Evolutionary conservation across 805 yeast species (phyloP).

Genomic region (Debaryomyces maramus): DNA sequence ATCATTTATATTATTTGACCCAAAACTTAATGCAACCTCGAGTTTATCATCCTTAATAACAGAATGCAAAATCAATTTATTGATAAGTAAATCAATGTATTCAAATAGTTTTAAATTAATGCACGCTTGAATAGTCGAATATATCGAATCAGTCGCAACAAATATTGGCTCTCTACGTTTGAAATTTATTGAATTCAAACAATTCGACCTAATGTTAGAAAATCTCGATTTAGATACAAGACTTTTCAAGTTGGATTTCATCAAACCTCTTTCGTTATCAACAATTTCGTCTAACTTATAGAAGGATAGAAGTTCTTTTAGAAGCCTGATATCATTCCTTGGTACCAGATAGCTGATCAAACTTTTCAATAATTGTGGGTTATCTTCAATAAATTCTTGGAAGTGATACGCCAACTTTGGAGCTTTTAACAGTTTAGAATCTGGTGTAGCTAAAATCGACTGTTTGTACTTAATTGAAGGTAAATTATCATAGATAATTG

Average conservation of each 20-base stretch:
- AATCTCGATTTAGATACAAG: constrained; percentile 30
- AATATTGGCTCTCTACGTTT: constrained; percentile 14
- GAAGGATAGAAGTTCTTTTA: constrained; percentile 27
- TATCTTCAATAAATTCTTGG: constrained; percentile 23
- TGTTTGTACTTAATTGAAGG: constrained; percentile 21
- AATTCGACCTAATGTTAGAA: constrained; percentile 7
- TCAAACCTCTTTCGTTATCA: constrained; percentile 20
- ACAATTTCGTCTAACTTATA: constrained; percentile 25
- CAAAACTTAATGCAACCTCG: constrained; percentile 11
- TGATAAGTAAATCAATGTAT: constrained; percentile 33
- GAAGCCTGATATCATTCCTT: constrained; percentile 17
- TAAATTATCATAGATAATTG: constrained; percentile 27
- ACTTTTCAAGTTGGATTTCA: constrained; percentile 17
- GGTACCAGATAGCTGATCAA: constrained; percentile 26
- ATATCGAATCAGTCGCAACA: constrained; percentile 21
- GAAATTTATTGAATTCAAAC: constrained; percentile 8
- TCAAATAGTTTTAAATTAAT: constrained; percentile 24
- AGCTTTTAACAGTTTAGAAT: not conserved
- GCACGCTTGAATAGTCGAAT: constrained; percentile 29
- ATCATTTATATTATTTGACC: constrained; percentile 6
- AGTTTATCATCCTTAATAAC: constrained; percentile 11
- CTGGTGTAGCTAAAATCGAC: constrained; percentile 20
- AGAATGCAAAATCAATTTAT: constrained; percentile 30
- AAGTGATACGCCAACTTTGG: constrained; percentile 22
- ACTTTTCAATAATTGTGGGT: constrained; percentile 29